These are phyloP conservation scores for Anthoceros angustus DNA, from an alignment of 225 moss, liverwort and hornwort species.

Conservation along the genomic window DNA sequence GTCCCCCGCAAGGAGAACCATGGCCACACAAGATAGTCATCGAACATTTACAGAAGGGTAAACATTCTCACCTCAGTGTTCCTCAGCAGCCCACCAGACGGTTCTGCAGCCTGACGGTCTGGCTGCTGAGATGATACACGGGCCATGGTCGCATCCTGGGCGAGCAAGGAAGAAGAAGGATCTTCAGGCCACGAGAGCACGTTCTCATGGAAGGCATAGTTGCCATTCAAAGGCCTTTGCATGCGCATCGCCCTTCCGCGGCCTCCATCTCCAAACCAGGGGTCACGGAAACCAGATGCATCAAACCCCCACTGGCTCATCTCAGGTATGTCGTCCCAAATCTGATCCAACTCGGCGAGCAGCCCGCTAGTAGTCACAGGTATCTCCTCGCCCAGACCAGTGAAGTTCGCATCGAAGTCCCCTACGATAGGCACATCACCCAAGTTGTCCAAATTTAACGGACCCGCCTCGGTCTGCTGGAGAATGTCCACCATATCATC, in stretches of 20 bases:
- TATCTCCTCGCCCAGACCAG: no score
- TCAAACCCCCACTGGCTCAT: no score
- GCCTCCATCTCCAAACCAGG: no score
- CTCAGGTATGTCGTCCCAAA: no score
- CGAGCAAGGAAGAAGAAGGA: neutral
- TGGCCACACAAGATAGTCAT: neutral
- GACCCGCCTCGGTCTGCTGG: neutral
- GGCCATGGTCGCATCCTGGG: neutral
- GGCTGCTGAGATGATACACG: neutral
- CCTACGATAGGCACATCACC: no score
- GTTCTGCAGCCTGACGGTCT: neutral
- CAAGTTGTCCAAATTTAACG: no score
- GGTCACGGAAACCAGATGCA: no score
- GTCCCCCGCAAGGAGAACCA: neutral
- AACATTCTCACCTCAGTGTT: conserved; percentile 1
- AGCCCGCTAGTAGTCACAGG: no score
- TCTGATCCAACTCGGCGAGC: no score
- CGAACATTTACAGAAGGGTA: conserved; percentile 2
- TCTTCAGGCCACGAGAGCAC: neutral
- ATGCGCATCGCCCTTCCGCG: no score
- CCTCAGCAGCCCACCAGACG: neutral
- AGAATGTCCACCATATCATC: neutral
- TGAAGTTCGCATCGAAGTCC: no score
- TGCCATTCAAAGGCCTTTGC: neutral
- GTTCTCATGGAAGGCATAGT: neutral